phyloP scores from a whole-genome alignment of 805 yeast species.

The Metschnikowia picachoensis region DNA sequence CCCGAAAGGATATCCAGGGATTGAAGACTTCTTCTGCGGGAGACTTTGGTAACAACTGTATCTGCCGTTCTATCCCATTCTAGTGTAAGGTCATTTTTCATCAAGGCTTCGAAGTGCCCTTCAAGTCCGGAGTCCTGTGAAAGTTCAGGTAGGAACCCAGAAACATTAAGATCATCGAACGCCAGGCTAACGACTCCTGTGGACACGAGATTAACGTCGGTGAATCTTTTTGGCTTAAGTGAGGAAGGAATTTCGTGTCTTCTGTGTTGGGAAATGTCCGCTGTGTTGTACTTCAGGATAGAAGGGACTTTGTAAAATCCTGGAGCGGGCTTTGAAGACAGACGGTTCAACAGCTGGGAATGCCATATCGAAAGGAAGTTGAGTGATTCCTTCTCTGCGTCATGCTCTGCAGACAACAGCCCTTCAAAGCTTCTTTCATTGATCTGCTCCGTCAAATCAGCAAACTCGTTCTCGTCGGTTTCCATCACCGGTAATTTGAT shows the following conservation, averaged over 20 bases:
- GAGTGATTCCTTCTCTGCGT: constrained; percentile 25
- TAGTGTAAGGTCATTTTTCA: not conserved
- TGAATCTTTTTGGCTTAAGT: constrained; percentile 30
- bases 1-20: constrained; percentile 28
- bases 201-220: constrained; percentile 40
- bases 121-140: constrained; percentile 48
- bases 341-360: constrained; percentile 25
- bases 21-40: constrained; percentile 22
- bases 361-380: constrained; percentile 42
- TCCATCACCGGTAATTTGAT: constrained; percentile 40
- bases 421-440: constrained; percentile 29
- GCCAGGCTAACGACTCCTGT: constrained; percentile 42
- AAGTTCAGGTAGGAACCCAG: constrained; percentile 44
- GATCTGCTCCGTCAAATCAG: constrained; percentile 32
- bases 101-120: constrained; percentile 36
- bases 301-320: constrained; percentile 15
- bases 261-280: constrained; percentile 10
- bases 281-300: constrained; percentile 13
- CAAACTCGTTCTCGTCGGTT: constrained; percentile 37
- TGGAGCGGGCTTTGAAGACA: constrained; percentile 4
- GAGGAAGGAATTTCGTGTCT: constrained; percentile 25
- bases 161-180: constrained; percentile 38
- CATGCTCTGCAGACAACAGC: constrained; percentile 40
- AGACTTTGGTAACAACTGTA: not conserved
- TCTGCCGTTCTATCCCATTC: not conserved